Evolutionary conservation across 768 basidiomycete genomes (phyloP), one percentile per base, ranked within the genome.

Genomic region (Postia placenta): DNA sequence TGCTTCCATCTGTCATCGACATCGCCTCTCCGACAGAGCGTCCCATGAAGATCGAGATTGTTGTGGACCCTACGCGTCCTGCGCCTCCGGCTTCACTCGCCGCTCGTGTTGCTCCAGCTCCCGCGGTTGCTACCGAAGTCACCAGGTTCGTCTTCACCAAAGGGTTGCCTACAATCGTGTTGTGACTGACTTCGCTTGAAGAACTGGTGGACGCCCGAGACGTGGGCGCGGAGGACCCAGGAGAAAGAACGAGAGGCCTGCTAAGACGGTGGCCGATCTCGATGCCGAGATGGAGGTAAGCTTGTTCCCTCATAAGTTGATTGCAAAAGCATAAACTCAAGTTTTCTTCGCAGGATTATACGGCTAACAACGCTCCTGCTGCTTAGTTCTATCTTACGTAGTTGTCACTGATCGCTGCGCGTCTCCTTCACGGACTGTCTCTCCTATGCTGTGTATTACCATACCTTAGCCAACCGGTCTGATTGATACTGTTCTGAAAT

Each of bases 271-370:
- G 2, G 95, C 90, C 26, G 91, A 94, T 64, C 80, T 98, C 37
- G 95, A 98, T 64, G 92, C 94, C 6, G 95, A 98, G 75, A 98
- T 98, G 95, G 88, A 88, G 80, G 95, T 95, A 51, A 33, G 81
- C 48, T 19, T 64, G 2, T 9, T 40, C 20, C 14, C 5, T 5
- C 14, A 7, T 42, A 17, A 11, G 17, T 26, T 44, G 6, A 14
- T n/a, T 44, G n/a, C n/a, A n/a, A n/a, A n/a, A n/a, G n/a, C n/a
- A 7, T 12, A 12, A 35, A 27, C 40, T 4, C 23, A 27, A 11
- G 11, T 7, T 14, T 1, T 9, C 5, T n/a, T 24, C 5, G 12
- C 39, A 58, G 57, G 57, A 58, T 37, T 58, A 58, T 37, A 53
- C 57, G 4, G 45, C 54, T 1, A 56, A 38, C 52, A 58, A 43